Evolutionary conservation across 257 asterid species (phyloP).

Genomic region (Ophiorrhiza pumila): DNA sequence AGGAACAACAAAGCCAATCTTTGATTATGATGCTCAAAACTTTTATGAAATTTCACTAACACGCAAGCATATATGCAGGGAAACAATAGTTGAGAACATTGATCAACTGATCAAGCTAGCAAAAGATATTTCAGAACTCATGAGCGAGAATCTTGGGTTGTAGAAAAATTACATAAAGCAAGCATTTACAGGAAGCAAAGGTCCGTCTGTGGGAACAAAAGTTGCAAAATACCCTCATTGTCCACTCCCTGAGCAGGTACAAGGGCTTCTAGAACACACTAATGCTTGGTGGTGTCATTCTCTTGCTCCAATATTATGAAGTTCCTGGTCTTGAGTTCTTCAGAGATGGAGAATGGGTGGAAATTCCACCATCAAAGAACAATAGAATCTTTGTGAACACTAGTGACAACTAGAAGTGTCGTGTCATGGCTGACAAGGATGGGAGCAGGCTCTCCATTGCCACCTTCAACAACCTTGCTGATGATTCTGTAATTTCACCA

Average conservation of each 20-base stretch:
- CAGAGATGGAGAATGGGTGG: slow-evolving; percentile 80
- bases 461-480: slow-evolving; percentile 80
- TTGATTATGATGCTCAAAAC: not conserved
- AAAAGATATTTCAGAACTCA: slow-evolving; percentile 62
- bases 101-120: slow-evolving; percentile 59
- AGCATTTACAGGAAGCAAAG: slow-evolving; percentile 59
- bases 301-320: slow-evolving; percentile 79
- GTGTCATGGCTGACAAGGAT: slow-evolving; percentile 68
- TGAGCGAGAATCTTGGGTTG: slow-evolving; percentile 74
- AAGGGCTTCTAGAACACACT: slow-evolving; percentile 88
- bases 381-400: slow-evolving; percentile 66
- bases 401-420: slow-evolving; percentile 74
- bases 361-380: slow-evolving; percentile 78
- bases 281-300: slow-evolving; percentile 92
- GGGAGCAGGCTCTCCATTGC: slow-evolving; percentile 83
- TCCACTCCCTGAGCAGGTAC: slow-evolving; percentile 54
- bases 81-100: slow-evolving; percentile 58
- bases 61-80: slow-evolving; percentile 38
- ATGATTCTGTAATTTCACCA: slow-evolving; percentile 72
- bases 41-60: slow-evolving; percentile 13
- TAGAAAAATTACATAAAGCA: slow-evolving; percentile 55
- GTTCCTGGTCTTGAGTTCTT: slow-evolving; percentile 84
- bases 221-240: slow-evolving; percentile 79
- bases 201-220: slow-evolving; percentile 75
- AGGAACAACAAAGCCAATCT: not conserved